Evolutionary conservation across 2,329 filamentous ascomycete genomes (phyloP).

Genomic region (Ophiostoma ulmi): DNA sequence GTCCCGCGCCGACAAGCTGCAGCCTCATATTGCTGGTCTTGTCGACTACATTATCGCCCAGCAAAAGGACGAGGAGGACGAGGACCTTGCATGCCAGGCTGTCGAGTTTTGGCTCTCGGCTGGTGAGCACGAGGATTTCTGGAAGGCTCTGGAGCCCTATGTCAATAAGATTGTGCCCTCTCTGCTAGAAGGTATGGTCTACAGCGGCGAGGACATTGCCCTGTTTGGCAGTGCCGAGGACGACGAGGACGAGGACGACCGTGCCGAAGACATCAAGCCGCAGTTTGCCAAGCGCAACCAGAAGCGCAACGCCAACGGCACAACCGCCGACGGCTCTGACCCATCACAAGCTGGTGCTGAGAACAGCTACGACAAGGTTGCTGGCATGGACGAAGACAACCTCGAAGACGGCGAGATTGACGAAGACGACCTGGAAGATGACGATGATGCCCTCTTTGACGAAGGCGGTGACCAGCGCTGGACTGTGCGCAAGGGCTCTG

Average conservation of each 20-base stretch:
- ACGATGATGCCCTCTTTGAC: constrained; percentile 71
- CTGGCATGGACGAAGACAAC: constrained; percentile 53
- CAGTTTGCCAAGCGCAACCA: constrained; percentile 70
- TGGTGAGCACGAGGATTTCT: constrained; percentile 78
- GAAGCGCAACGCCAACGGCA: constrained; percentile 54
- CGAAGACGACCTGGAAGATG: constrained; percentile 75
- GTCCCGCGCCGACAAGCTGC: constrained; percentile 80
- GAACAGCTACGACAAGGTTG: constrained; percentile 52
- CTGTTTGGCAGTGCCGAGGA: constrained; percentile 77
- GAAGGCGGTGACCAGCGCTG: constrained; percentile 84
- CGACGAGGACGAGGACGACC: constrained; percentile 88
- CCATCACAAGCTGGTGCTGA: constrained; percentile 35
- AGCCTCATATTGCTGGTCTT: constrained; percentile 79
- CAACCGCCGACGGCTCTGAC: constrained; percentile 37
- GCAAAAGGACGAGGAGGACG: constrained; percentile 78
- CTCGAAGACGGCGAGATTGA: constrained; percentile 24
- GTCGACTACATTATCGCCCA: constrained; percentile 92
- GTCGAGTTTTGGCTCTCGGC: constrained; percentile 97
- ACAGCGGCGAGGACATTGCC: constrained; percentile 87
- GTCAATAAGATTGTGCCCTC: constrained; percentile 84
- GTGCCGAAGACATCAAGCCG: constrained; percentile 84
- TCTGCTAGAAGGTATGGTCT: constrained; percentile 90
- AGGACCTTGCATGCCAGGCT: constrained; percentile 86
- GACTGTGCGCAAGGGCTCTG: constrained; percentile 95
- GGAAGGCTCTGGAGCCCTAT: constrained; percentile 69